Evolutionary conservation across 257 asterid species (phyloP), one percentile per base, ranked within the genome.

Genomic region (Anisodus acutangulus): DNA sequence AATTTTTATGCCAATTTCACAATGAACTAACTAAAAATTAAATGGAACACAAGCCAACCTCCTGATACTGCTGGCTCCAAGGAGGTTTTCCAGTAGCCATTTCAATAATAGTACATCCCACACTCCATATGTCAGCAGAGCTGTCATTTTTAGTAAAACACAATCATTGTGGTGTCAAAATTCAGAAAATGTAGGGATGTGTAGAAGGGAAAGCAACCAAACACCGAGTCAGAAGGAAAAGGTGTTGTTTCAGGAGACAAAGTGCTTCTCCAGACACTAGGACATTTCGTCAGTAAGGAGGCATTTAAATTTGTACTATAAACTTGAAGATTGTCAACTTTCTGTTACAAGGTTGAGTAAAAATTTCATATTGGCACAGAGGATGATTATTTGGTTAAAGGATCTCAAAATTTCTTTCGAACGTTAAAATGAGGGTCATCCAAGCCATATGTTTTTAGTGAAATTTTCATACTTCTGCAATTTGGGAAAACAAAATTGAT

Each of bases 1-100:
- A 76, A 76, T 76, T 3, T 51, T 11, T 26, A 51, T 22, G 81
- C 26, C 69, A 74, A 85, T 66, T 17, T 62, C 64, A n/a, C 54
- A 58, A 55, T 68, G 9, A 17, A 74, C 62, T 82, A 71, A 83
- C 78, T 57, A 47, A 81, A 59, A 35, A 81, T 47, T 60, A 80
- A 49, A 51, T 68, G 64, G 47, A 45, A 45, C 58, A 43, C 83
- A 86, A 41, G 22, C 62, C 55, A 84, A 83, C 92, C 89, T 93
- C 99, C 88, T 93, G 98, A 87, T 94, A 97, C 90, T 95, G 99
- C 87, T 97, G 96, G 87, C 99, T 97, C 99, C 99, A 97, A 43
- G 98, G 99, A 88, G 99, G 98, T 89, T 95, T 97, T 70, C 98
- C 99, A 16, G 98, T 97, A 79, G 99, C 99, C 99, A 97, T 97